Evolutionary conservation across 2,329 filamentous ascomycete genomes (phyloP).

Genomic region (Gaeumannomyces sp.): DNA sequence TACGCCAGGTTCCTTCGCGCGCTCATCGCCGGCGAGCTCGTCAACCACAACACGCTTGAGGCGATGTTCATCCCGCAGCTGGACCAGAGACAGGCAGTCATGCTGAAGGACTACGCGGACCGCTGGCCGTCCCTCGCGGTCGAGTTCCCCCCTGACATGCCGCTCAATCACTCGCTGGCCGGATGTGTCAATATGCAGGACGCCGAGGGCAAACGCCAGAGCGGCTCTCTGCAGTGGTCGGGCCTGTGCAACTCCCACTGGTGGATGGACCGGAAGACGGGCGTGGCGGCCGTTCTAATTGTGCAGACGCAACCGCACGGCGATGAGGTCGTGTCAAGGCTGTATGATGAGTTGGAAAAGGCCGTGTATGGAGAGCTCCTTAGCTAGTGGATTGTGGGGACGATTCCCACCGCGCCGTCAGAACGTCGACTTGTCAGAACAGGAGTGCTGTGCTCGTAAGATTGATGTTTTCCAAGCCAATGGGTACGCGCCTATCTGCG

Average conservation of each 20-base stretch:
- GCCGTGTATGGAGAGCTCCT: background rate
- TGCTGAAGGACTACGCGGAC: constrained; percentile 17
- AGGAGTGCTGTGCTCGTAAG: too few species aligned
- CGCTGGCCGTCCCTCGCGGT: constrained; percentile 24
- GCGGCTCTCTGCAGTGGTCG: constrained; percentile 38
- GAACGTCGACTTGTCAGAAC: too few species aligned
- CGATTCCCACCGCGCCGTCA: too few species aligned
- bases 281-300: constrained; percentile 34
- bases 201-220: constrained; percentile 31
- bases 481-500: too few species aligned
- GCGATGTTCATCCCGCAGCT: constrained; percentile 49
- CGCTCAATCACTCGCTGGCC: constrained; percentile 31
- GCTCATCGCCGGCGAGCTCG: constrained; percentile 37
- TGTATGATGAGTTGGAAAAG: constrained; percentile 3
- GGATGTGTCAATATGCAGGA: constrained; percentile 34
- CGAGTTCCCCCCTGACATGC: constrained; percentile 28
- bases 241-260: constrained; percentile 36
- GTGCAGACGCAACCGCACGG: constrained; percentile 19
- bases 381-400: too few species aligned
- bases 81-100: constrained; percentile 21
- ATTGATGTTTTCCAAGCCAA: too few species aligned
- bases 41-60: constrained; percentile 48
- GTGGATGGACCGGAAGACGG: constrained; percentile 28
- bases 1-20: constrained; percentile 46
- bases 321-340: background rate